Percentiles rank a stretch among this genome's conserved stretches.
These are phyloP conservation scores for Cystofilobasidium capitatum DNA, from an alignment of 768 basidiomycete species.

Conservation along the genomic window DNA sequence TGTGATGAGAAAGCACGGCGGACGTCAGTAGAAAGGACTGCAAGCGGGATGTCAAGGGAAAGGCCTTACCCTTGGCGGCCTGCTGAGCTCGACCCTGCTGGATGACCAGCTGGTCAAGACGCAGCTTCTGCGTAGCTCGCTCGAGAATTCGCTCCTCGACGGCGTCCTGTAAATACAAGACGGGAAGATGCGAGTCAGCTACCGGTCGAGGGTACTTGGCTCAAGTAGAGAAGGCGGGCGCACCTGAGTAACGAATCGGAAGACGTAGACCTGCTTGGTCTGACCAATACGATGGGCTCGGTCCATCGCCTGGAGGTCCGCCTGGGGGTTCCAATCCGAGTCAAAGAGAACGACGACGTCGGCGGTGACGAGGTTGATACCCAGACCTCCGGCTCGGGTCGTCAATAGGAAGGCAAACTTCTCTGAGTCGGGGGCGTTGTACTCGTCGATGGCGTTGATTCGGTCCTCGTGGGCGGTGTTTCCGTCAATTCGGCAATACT, in stretches of 20 bases:
- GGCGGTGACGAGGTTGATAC: slow-evolving; percentile 90
- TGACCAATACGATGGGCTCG: slow-evolving; percentile 94
- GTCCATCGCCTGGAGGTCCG: slow-evolving; percentile 97
- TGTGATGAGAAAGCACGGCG: slow-evolving; percentile 33
- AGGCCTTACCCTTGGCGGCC: slow-evolving; percentile 55
- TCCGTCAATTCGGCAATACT: slow-evolving; percentile 94
- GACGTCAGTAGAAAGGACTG: too few species aligned
- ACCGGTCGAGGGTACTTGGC: not conserved
- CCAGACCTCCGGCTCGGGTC: slow-evolving; percentile 90
- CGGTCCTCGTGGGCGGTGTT: slow-evolving; percentile 94
- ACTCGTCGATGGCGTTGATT: slow-evolving; percentile 90
- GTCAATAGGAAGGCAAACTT: slow-evolving; percentile 95
- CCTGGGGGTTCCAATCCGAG: slow-evolving; percentile 98
- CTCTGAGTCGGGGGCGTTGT: slow-evolving; percentile 85
- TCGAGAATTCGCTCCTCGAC: slow-evolving; percentile 94
- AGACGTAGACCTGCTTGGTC: slow-evolving; percentile 95
- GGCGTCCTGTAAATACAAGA: slow-evolving; percentile 47
- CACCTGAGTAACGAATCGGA: slow-evolving; percentile 82
- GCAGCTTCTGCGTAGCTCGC: slow-evolving; percentile 86
- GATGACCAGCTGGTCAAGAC: slow-evolving; percentile 90
- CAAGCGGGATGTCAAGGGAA: not conserved
- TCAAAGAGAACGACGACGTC: slow-evolving; percentile 94
- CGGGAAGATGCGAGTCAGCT: not conserved
- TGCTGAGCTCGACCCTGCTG: slow-evolving; percentile 79
- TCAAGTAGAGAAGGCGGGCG: slow-evolving; percentile 14